A percentile compares a stretch with the other conserved stretches of the same genome.
Evolutionary conservation across 1,284 basidiomycete species (phyloP).

Genomic region (Ustilago crameri): DNA sequence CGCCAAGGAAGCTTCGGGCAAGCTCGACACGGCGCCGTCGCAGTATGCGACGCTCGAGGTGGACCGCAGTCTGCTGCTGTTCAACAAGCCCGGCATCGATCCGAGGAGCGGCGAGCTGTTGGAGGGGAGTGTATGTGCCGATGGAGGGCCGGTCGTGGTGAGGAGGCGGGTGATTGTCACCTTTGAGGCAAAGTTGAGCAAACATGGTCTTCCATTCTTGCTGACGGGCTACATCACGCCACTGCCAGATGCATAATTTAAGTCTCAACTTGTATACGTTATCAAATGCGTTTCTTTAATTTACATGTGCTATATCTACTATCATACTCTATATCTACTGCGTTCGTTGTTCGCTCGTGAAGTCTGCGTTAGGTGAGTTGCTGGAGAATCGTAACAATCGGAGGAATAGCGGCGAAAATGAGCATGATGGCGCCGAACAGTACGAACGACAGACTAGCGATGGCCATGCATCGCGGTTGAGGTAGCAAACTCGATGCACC

Average conservation of each 20-base stretch:
- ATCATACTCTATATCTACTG: too few species aligned
- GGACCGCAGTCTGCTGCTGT: slow-evolving; percentile 36
- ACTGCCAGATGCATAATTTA: slow-evolving; percentile 13
- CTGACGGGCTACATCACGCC: slow-evolving; percentile 21
- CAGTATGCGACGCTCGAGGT: slow-evolving; percentile 31
- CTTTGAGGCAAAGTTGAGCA: slow-evolving; percentile 46
- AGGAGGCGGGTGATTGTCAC: slow-evolving; percentile 17
- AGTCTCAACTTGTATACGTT: too few species aligned
- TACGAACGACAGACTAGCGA: slow-evolving; percentile 53
- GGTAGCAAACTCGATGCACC: slow-evolving; percentile 54
- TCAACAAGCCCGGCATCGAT: slow-evolving; percentile 37
- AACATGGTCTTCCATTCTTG: slow-evolving; percentile 44
- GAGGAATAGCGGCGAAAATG: slow-evolving; percentile 54
- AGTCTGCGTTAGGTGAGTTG: slow-evolving; percentile 10
- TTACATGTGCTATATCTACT: too few species aligned
- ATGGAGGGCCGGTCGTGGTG: slow-evolving; percentile 24
- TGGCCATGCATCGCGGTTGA: slow-evolving; percentile 55
- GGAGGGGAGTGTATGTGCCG: slow-evolving; percentile 24
- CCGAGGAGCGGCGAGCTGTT: slow-evolving; percentile 37
- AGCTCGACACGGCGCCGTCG: slow-evolving; percentile 11
- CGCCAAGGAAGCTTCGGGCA: slow-evolving; percentile 16
- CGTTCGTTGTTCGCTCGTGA: too few species aligned
- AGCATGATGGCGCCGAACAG: slow-evolving; percentile 59
- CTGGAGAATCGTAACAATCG: slow-evolving; percentile 37
- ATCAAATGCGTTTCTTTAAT: too few species aligned